These are phyloP conservation scores for Globisporangium perplexum DNA, from an alignment of 352 stramenopile genomes.

Conservation along the genomic window DNA sequence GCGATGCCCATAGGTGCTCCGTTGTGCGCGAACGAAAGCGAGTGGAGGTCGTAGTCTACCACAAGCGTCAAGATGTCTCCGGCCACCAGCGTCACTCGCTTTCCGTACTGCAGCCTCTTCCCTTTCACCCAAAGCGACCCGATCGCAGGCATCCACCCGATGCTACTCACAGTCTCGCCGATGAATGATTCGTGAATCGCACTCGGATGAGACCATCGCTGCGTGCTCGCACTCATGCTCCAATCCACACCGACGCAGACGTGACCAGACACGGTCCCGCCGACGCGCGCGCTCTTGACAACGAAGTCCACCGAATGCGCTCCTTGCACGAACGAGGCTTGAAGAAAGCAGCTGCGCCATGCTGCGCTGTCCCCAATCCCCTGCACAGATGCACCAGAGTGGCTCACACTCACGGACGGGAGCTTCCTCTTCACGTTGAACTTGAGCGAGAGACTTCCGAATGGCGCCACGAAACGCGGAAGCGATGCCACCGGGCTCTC, in stretches of 20 bases:
- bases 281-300: constrained; percentile 63
- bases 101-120: constrained; percentile 42
- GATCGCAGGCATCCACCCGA: constrained; percentile 85
- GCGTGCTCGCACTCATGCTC: constrained; percentile 14
- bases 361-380: constrained; percentile 40
- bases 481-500: constrained; percentile 62
- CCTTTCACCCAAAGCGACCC: constrained; percentile 70
- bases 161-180: constrained; percentile 37
- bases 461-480: constrained; percentile 49
- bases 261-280: constrained; percentile 60
- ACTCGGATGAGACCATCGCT: constrained; percentile 1
- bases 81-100: constrained; percentile 27
- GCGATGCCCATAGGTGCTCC: constrained; percentile 49
- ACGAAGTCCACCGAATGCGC: constrained; percentile 76
- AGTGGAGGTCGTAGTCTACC: constrained; percentile 73
- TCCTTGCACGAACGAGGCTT: constrained; percentile 54
- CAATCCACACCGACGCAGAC: constrained; percentile 76
- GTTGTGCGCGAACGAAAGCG: constrained; percentile 71
- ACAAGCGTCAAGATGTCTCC: constrained; percentile 73
- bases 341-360: constrained; percentile 66
- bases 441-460: constrained; percentile 45
- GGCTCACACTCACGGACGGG: constrained; percentile 56
- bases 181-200: constrained; percentile 32
- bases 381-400: constrained; percentile 62
- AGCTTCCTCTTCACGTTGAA: constrained; percentile 66